Conservation (phyloP, 345 rosid species). For the Sonneratia alba region DNA sequence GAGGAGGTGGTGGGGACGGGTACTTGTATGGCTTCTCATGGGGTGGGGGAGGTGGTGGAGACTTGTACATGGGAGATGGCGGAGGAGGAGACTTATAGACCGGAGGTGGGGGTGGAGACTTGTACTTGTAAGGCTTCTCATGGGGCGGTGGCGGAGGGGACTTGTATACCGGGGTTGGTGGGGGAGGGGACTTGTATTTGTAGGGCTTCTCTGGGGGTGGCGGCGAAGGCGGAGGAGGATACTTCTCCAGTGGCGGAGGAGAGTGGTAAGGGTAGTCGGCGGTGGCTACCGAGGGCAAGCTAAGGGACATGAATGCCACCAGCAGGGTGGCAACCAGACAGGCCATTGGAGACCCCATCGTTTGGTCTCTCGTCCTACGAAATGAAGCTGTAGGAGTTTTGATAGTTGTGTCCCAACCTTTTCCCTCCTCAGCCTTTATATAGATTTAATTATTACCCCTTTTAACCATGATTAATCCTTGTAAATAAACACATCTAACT, state of each 20-base stretch:
- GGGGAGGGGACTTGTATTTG: conserved; percentile 9
- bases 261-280: conserved; percentile 29
- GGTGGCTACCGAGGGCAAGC: conserved; percentile 26
- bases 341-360: conserved; percentile 22
- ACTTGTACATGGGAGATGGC: conserved; percentile 7
- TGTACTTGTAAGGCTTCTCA: not conserved
- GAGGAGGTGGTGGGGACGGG: conserved; percentile 9
- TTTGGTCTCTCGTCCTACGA: too few species aligned
- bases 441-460: not conserved
- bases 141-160: not conserved
- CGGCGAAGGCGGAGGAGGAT: not conserved
- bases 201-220: not conserved
- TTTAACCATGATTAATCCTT: not conserved
- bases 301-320: conserved; percentile 32
- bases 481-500: too few species aligned
- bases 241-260: conserved; percentile 2
- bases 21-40: not conserved
- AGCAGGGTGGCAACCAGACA: conserved; percentile 36
- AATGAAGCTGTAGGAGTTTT: not conserved
- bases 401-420: not conserved
- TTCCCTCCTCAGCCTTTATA: not conserved
- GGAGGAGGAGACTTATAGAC: not conserved
- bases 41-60: conserved; percentile 10
- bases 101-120: conserved; percentile 20
- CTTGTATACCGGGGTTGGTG: not conserved